Evolutionary conservation across 2,329 filamentous ascomycete species (phyloP).

Genomic region (Colletotrichum zoysiae): DNA sequence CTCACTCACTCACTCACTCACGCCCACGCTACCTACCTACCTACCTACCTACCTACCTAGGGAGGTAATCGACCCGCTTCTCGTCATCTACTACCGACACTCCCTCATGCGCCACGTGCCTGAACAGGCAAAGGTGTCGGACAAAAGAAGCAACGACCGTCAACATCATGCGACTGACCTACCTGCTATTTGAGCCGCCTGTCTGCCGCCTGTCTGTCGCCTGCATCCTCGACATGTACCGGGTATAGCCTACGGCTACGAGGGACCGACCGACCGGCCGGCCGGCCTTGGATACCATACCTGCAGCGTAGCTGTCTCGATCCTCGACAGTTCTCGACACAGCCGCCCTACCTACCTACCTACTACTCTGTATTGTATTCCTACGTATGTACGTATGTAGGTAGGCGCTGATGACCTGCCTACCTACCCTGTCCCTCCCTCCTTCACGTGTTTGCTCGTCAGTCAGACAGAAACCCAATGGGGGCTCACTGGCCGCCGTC

Average conservation of each 20-base stretch:
- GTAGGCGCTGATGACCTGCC: background rate
- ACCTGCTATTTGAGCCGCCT: too few species aligned
- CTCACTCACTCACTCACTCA: conserved; percentile 1
- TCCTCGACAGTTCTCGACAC: too few species aligned
- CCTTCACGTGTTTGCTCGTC: conserved; percentile 36
- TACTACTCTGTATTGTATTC: too few species aligned
- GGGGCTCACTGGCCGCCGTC: background rate
- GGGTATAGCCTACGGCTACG: too few species aligned
- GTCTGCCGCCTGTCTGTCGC: background rate
- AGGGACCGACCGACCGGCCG: too few species aligned
- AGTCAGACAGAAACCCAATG: conserved; percentile 10
- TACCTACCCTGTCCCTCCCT: conserved; percentile 15
- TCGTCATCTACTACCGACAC: background rate
- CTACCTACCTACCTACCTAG: too few species aligned
- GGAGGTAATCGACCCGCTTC: background rate
- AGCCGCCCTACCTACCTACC: too few species aligned
- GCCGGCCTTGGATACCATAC: too few species aligned
- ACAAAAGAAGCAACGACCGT: background rate
- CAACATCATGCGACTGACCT: background rate
- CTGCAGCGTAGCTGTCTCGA: too few species aligned
- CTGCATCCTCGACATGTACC: background rate
- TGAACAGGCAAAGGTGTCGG: background rate
- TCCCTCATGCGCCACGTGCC: background rate
- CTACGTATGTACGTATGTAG: too few species aligned
- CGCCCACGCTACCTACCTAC: too few species aligned